Percentiles rank a stretch among this genome's conserved stretches.
Evolutionary conservation across 441 rosid genomes (phyloP).

Genomic region (Croton laevigatus): DNA sequence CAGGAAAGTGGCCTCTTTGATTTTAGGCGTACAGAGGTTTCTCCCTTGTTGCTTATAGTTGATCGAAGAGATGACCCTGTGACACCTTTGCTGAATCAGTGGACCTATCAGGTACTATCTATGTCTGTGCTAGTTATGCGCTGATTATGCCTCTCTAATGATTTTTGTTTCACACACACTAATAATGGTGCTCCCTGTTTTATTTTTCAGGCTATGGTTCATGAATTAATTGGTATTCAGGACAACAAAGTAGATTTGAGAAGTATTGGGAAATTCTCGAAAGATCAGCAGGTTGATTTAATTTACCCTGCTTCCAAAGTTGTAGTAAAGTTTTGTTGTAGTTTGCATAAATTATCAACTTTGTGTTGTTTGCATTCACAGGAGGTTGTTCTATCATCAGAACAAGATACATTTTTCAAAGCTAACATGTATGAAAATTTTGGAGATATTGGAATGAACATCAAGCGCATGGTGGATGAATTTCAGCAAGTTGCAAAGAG

Average conservation of each 20-base stretch:
- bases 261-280: slow-evolving; percentile 55
- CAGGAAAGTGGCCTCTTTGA: slow-evolving; percentile 93
- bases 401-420: slow-evolving; percentile 88
- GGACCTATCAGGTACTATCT: slow-evolving; percentile 83
- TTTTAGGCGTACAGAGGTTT: slow-evolving; percentile 81
- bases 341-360: slow-evolving; percentile 6
- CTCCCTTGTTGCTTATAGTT: slow-evolving; percentile 74
- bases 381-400: slow-evolving; percentile 96
- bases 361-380: slow-evolving; percentile 31
- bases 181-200: slow-evolving; percentile 26
- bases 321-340: slow-evolving; percentile 8
- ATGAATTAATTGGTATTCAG: slow-evolving; percentile 84
- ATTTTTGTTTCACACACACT: slow-evolving; percentile 11
- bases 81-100: slow-evolving; percentile 87
- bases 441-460: slow-evolving; percentile 96
- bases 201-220: slow-evolving; percentile 81
- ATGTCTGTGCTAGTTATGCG: slow-evolving; percentile 12
- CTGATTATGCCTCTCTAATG: slow-evolving; percentile 22
- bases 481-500: slow-evolving; percentile 96
- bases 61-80: slow-evolving; percentile 97
- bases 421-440: slow-evolving; percentile 89
- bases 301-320: slow-evolving; percentile 2
- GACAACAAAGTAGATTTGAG: slow-evolving; percentile 92
- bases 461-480: slow-evolving; percentile 94
- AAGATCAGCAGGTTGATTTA: slow-evolving; percentile 76